These are phyloP conservation scores for Neocatenulostroma microsporum DNA, from an alignment of 2,329 filamentous ascomycete species.

Conservation along the genomic window DNA sequence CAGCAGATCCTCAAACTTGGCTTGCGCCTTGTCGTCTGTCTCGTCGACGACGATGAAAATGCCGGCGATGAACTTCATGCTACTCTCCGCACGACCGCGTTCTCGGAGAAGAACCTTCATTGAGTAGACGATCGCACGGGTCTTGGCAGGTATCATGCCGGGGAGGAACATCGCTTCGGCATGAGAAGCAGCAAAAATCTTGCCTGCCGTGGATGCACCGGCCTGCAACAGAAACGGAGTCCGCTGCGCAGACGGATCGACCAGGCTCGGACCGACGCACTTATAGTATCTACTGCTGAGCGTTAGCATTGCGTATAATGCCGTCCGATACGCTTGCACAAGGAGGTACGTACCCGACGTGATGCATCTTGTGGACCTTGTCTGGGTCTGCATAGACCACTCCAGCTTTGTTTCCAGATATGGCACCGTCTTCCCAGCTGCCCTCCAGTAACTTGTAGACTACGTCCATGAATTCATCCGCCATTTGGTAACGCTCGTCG, in stretches of 20 bases:
- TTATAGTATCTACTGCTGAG: conserved; percentile 39
- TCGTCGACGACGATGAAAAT: conserved; percentile 38
- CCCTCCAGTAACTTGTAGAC: conserved; percentile 23
- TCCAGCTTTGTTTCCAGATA: conserved; percentile 41
- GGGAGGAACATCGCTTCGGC: conserved; percentile 42
- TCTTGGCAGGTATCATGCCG: conserved; percentile 39
- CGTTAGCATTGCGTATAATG: too few species aligned
- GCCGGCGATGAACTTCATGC: conserved; percentile 40
- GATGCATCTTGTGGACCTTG: conserved; percentile 47
- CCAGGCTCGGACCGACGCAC: conserved; percentile 40
- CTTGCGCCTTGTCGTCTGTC: conserved; percentile 38
- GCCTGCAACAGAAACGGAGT: conserved; percentile 51
- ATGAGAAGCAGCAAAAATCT: conserved; percentile 39
- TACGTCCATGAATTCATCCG: conserved; percentile 38
- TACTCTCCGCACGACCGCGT: conserved; percentile 34
- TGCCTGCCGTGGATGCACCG: conserved; percentile 40
- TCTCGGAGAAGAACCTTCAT: too few species aligned
- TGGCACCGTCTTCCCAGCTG: conserved; percentile 43
- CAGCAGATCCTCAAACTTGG: conserved; percentile 36
- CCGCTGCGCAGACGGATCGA: conserved; percentile 50
- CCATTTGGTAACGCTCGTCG: conserved; percentile 44
- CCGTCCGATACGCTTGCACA: too few species aligned
- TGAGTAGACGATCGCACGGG: conserved; percentile 35
- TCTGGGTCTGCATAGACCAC: conserved; percentile 46
- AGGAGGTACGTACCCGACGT: conserved; percentile 41